These are phyloP conservation scores for Inga leiocalycina DNA, from an alignment of 306 rosid species.

Conservation along the genomic window DNA sequence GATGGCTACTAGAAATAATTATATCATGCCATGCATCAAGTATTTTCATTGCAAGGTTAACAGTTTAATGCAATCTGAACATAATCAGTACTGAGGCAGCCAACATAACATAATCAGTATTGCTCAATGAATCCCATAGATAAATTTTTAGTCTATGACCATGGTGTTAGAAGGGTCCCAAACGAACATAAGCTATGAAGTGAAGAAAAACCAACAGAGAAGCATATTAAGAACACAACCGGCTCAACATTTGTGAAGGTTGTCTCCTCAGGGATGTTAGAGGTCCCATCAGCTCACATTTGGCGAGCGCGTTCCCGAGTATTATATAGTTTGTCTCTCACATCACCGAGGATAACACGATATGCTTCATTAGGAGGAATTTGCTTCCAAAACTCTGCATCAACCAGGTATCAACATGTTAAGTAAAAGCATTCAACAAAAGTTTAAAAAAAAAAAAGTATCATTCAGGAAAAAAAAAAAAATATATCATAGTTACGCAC, in stretches of 20 bases:
- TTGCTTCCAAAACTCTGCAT: conserved; percentile 4
- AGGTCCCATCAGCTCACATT: not conserved
- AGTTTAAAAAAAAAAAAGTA: not conserved
- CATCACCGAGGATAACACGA: not conserved
- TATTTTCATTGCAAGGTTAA: no score
- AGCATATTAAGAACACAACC: not conserved
- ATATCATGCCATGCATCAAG: no score
- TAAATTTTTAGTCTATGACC: no score
- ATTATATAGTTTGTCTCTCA: not conserved
- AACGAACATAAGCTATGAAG: not conserved
- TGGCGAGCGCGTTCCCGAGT: not conserved
- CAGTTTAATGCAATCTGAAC: no score
- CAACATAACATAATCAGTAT: not conserved
- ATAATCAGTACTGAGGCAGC: no score
- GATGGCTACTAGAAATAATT: no score
- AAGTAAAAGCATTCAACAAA: not conserved
- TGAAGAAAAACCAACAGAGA: not conserved
- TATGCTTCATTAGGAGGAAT: not conserved
- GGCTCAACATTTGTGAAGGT: not conserved
- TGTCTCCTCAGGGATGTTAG: not conserved
- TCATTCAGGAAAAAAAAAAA: not conserved
- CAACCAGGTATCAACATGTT: not conserved
- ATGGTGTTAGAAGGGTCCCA: not conserved
- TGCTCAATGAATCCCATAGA: not conserved
- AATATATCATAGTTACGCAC: not conserved